A percentile compares a stretch with the other conserved stretches of the same genome.
These are phyloP conservation scores for Saturnispora sekii DNA, from an alignment of 805 yeast genomes.

Conservation along the genomic window DNA sequence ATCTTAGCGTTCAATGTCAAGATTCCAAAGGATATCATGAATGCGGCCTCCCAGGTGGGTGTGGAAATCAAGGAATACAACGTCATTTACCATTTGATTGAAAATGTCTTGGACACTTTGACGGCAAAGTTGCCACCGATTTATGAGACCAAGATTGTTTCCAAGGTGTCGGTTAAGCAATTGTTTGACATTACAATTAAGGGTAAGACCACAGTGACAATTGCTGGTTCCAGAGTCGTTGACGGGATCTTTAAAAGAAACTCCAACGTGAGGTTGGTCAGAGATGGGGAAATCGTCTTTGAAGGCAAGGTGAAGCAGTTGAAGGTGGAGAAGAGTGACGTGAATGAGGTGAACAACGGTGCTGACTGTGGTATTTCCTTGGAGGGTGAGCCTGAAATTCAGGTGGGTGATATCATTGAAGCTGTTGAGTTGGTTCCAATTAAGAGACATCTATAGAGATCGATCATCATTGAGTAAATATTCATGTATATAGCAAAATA, in stretches of 20 bases:
- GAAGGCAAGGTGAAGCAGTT: slow-evolving; percentile 49
- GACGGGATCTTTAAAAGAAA: slow-evolving; percentile 58
- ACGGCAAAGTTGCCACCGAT: slow-evolving; percentile 53
- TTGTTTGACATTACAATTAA: slow-evolving; percentile 61
- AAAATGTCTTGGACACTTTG: slow-evolving; percentile 63
- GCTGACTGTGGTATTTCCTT: slow-evolving; percentile 84
- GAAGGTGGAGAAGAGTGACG: slow-evolving; percentile 76
- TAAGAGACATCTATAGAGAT: slow-evolving; percentile 38
- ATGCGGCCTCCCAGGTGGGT: slow-evolving; percentile 46
- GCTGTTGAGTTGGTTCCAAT: slow-evolving; percentile 58
- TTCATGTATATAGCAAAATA: neutral
- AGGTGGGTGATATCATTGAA: slow-evolving; percentile 65
- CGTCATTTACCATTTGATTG: slow-evolving; percentile 81
- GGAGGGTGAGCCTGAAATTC: slow-evolving; percentile 26
- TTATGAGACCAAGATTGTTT: slow-evolving; percentile 52
- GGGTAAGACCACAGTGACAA: slow-evolving; percentile 40
- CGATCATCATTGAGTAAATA: neutral
- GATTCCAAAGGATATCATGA: slow-evolving; percentile 51
- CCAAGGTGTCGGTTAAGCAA: slow-evolving; percentile 61
- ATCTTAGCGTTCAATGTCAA: slow-evolving; percentile 73
- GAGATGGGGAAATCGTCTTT: slow-evolving; percentile 39
- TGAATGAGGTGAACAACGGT: slow-evolving; percentile 69
- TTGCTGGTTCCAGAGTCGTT: slow-evolving; percentile 83
- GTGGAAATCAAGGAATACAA: slow-evolving; percentile 57
- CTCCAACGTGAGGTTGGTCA: slow-evolving; percentile 31